Conservation (phyloP, 192 early-diverging fungal species). For the Chytriomyces confervae region DNA sequence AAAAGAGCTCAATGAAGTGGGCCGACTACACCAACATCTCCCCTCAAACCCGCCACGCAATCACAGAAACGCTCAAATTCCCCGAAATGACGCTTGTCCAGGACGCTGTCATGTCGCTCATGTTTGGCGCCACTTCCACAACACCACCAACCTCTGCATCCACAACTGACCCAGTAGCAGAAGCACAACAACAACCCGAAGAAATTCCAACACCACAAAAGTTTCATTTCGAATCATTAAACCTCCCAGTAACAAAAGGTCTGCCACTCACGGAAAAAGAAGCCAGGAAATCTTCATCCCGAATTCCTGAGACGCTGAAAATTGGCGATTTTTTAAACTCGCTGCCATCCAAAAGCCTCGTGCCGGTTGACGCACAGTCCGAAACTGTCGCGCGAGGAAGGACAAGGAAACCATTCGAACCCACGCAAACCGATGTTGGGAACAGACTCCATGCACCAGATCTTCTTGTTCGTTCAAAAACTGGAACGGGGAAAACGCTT, state of each 20-base stretch:
- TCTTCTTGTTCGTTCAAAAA: constrained; percentile 91
- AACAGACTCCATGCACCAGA: constrained; percentile 46
- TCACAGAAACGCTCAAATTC: constrained; percentile 66
- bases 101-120: constrained; percentile 72
- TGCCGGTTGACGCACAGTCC: background rate
- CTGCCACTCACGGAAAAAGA: too few relatives aligned
- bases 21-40: constrained; percentile 8
- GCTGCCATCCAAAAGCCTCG: background rate
- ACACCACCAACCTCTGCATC: background rate
- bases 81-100: constrained; percentile 84
- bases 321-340: background rate
- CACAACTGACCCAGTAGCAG: too few relatives aligned
- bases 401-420: too few relatives aligned
- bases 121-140: constrained; percentile 57
- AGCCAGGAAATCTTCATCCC: too few relatives aligned
- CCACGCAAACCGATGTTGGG: background rate
- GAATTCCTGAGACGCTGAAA: background rate
- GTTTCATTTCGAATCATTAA: too few relatives aligned
- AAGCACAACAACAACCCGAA: too few relatives aligned
- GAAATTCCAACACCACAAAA: too few relatives aligned
- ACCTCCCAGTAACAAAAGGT: too few relatives aligned
- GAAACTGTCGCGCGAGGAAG: too few relatives aligned
- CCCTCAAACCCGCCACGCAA: constrained; percentile 18
- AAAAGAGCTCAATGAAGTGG: background rate
- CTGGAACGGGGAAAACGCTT: constrained; percentile 93